These are phyloP conservation scores for Psilocybe cubensis DNA, from an alignment of 768 basidiomycete species.

Conservation along the genomic window DNA sequence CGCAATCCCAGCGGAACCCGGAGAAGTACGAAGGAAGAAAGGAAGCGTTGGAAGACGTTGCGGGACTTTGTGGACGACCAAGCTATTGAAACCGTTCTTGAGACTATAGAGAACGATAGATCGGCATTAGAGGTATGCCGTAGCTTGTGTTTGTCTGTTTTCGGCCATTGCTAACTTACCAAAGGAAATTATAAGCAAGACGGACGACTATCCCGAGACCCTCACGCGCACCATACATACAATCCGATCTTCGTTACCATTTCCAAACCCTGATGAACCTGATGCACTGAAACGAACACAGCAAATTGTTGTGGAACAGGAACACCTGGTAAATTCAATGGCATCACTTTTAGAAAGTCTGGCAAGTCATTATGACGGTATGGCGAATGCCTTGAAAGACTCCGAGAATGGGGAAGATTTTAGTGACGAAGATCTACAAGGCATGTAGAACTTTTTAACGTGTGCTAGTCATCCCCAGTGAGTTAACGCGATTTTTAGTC, in stretches of 20 bases:
- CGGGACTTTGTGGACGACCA: conserved; percentile 87
- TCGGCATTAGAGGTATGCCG: conserved; percentile 64
- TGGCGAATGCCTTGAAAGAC: conserved; percentile 69
- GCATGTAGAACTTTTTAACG: conserved; percentile 35
- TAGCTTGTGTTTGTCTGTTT: neutral
- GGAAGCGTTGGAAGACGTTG: conserved; percentile 76
- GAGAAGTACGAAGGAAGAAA: conserved; percentile 40
- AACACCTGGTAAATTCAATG: conserved; percentile 64
- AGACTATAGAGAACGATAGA: conserved; percentile 73
- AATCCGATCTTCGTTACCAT: conserved; percentile 44
- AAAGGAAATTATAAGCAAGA: conserved; percentile 66
- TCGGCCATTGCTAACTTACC: neutral
- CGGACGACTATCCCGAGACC: conserved; percentile 70
- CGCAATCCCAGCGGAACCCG: neutral
- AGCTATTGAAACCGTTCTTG: conserved; percentile 76
- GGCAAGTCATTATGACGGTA: conserved; percentile 76
- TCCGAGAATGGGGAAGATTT: conserved; percentile 72
- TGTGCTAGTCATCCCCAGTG: neutral
- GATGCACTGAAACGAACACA: conserved; percentile 42
- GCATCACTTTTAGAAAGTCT: conserved; percentile 74
- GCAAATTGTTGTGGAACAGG: conserved; percentile 56
- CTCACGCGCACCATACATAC: conserved; percentile 56
- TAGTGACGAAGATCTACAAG: conserved; percentile 69
- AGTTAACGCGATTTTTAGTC: conserved; percentile 39
- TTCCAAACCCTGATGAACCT: conserved; percentile 19